Conservation (phyloP, 768 basidiomycete species). For the Leucocoprinus sp. region DNA sequence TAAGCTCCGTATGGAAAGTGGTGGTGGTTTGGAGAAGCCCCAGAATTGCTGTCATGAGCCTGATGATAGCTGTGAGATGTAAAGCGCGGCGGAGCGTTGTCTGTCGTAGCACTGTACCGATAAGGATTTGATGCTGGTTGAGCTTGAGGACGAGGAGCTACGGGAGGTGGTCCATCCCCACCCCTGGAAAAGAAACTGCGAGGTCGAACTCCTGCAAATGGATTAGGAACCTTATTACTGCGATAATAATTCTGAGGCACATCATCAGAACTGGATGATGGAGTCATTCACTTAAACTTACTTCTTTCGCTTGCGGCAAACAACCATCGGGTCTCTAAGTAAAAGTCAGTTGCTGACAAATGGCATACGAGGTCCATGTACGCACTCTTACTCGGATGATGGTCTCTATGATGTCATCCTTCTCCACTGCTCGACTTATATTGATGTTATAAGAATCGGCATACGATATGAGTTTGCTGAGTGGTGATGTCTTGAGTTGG, state of each 20-base stretch:
- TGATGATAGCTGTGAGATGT: too few species aligned
- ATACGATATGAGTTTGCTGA: conserved; percentile 62
- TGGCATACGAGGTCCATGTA: neutral
- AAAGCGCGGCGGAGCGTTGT: too few species aligned
- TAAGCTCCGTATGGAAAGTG: conserved; percentile 13
- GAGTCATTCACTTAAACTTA: conserved; percentile 16
- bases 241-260: conserved; percentile 46
- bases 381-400: conserved; percentile 48
- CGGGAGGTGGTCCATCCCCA: conserved; percentile 19
- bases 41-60: too few species aligned
- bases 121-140: conserved; percentile 13
- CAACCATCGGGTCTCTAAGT: conserved; percentile 53
- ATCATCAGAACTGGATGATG: conserved; percentile 1
- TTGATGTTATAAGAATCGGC: conserved; percentile 62
- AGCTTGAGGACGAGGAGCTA: conserved; percentile 29
- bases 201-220: conserved; percentile 22
- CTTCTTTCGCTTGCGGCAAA: conserved; percentile 52
- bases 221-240: conserved; percentile 52
- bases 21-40: conserved; percentile 7
- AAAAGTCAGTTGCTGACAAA: neutral
- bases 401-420: conserved; percentile 68
- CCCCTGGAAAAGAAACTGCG: conserved; percentile 43
- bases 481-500: conserved; percentile 45
- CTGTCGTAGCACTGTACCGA: conserved; percentile 14
- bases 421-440: conserved; percentile 58